phyloP scores from a whole-genome alignment of 2,329 filamentous ascomycete species.

The Xylariomycetidae sp. region DNA sequence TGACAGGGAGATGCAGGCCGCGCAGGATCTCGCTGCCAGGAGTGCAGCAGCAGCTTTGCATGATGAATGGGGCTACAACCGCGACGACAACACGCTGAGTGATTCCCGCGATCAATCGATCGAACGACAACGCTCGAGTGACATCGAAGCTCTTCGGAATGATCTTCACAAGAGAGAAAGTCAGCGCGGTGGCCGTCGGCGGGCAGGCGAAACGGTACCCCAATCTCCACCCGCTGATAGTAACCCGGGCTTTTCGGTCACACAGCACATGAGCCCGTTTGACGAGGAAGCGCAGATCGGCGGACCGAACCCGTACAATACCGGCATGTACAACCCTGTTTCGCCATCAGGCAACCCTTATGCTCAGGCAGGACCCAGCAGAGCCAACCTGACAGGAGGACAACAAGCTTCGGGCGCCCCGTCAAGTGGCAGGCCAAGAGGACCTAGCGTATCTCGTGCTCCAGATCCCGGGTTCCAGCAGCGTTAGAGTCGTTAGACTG shows the following conservation, averaged over 20 bases:
- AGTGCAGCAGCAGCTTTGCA: slow-evolving; percentile 27
- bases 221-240: slow-evolving; percentile 8
- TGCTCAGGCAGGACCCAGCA: slow-evolving; percentile 10
- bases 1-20: slow-evolving; percentile 39
- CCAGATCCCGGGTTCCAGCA: too few species aligned
- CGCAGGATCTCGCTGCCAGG: slow-evolving; percentile 39
- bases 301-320: slow-evolving; percentile 14
- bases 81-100: slow-evolving; percentile 31
- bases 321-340: neutral
- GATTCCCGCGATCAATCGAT: slow-evolving; percentile 25
- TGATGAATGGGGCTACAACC: slow-evolving; percentile 35
- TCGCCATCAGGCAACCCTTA: slow-evolving; percentile 9
- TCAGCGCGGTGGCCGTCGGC: slow-evolving; percentile 25
- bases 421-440: slow-evolving; percentile 3
- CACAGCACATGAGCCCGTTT: slow-evolving; percentile 22
- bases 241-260: slow-evolving; percentile 22
- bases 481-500: slow-evolving; percentile 10
- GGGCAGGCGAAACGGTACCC: slow-evolving; percentile 25
- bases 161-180: slow-evolving; percentile 22
- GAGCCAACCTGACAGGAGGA: slow-evolving; percentile 3
- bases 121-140: slow-evolving; percentile 32
- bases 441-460: slow-evolving; percentile 8
- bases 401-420: slow-evolving; percentile 2
- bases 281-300: slow-evolving; percentile 29
- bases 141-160: slow-evolving; percentile 28